These are phyloP conservation scores for Rossbeevera mucosa DNA, from an alignment of 768 basidiomycete species.

Conservation along the genomic window DNA sequence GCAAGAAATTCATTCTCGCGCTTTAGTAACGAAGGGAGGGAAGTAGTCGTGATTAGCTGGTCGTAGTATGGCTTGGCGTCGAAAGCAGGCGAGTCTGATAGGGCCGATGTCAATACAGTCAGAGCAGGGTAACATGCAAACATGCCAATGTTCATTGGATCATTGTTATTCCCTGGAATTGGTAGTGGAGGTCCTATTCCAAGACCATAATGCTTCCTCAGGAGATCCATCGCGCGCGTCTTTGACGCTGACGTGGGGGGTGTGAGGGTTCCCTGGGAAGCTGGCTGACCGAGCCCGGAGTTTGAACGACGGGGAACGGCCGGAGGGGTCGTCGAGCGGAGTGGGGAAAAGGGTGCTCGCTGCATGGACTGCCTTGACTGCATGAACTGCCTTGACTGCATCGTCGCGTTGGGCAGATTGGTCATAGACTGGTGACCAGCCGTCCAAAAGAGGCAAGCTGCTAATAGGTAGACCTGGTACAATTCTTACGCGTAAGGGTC, in stretches of 20 bases:
- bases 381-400: no score
- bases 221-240: conserved; percentile 64
- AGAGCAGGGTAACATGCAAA: not conserved
- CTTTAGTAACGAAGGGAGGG: conserved; percentile 67
- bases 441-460: no score
- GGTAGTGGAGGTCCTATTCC: conserved; percentile 70
- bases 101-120: conserved; percentile 1
- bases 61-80: conserved; percentile 84
- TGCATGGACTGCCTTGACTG: conserved; percentile 26
- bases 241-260: conserved; percentile 37
- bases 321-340: conserved; percentile 39
- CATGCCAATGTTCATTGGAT: conserved; percentile 81
- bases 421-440: no score
- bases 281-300: conserved; percentile 18
- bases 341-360: conserved; percentile 41
- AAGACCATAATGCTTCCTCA: conserved; percentile 85
- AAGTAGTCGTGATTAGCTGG: conserved; percentile 77
- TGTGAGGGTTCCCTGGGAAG: conserved; percentile 21
- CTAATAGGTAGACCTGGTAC: no score
- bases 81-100: conserved; percentile 71
- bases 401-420: no score
- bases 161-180: conserved; percentile 49
- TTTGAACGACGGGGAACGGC: conserved; percentile 14
- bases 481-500: no score
- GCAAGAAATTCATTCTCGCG: conserved; percentile 77